phyloP scores from a whole-genome alignment of 129 eudicot genomes.

The Dittrichia graveolens region DNA sequence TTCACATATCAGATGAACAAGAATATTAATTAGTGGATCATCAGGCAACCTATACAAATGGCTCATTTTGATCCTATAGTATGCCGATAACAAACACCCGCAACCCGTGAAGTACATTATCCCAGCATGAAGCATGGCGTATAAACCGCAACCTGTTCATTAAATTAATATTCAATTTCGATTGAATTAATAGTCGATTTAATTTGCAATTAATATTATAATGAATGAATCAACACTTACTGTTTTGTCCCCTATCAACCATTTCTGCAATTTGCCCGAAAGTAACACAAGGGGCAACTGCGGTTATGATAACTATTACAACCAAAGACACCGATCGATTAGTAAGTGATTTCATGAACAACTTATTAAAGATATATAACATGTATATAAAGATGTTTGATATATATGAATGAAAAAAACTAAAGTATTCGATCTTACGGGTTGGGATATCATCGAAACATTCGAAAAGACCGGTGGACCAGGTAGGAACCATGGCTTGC shows the following conservation, averaged over 20 bases:
- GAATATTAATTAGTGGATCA: conserved; percentile 29
- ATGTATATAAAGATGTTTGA: neutral
- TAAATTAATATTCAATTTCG: neutral
- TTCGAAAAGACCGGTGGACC: conserved; percentile 48
- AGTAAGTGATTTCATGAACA: neutral
- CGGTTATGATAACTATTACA: conserved; percentile 35
- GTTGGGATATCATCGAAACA: conserved; percentile 39
- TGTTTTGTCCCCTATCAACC: conserved; percentile 35
- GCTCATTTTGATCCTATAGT: conserved; percentile 41
- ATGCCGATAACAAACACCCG: conserved; percentile 35
- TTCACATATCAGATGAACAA: conserved; percentile 38
- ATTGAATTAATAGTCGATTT: neutral
- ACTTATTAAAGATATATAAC: too few species aligned
- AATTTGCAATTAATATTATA: too few species aligned
- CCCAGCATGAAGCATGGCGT: conserved; percentile 18
- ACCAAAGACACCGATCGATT: neutral
- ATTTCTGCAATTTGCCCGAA: conserved; percentile 47
- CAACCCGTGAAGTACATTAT: conserved; percentile 33
- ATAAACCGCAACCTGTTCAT: conserved; percentile 22
- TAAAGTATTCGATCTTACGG: conserved; percentile 16
- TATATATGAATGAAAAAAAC: neutral
- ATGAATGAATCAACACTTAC: conserved; percentile 26
- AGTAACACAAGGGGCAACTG: conserved; percentile 43
- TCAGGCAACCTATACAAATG: conserved; percentile 31
- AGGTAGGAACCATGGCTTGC: conserved; percentile 30